These are phyloP conservation scores for Penicillium sp. DNA, from an alignment of 2,329 filamentous ascomycete species.

Conservation along the genomic window DNA sequence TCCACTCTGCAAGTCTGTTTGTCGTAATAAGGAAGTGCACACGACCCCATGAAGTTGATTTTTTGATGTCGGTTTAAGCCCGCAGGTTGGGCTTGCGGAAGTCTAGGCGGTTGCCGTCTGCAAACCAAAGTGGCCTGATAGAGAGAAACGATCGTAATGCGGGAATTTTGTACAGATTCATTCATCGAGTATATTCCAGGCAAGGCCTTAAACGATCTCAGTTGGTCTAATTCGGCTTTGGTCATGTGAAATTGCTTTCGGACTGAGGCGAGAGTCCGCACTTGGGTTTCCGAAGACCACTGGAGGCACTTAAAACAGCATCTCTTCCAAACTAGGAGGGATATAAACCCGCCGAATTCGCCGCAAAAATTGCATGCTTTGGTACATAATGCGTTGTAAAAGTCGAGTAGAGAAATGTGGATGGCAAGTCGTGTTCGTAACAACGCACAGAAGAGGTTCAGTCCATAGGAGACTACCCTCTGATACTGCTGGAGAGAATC, in stretches of 20 bases:
- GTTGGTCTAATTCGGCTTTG: slow-evolving; percentile 8
- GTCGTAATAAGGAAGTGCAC: slow-evolving; percentile 18
- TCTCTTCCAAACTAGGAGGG: slow-evolving; percentile 8
- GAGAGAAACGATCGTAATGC: slow-evolving; percentile 14
- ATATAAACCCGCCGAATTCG: slow-evolving; percentile 14
- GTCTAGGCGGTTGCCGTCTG: slow-evolving; percentile 6
- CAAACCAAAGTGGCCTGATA: slow-evolving; percentile 11
- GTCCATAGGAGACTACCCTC: slow-evolving; percentile 10
- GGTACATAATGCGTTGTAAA: slow-evolving; percentile 15
- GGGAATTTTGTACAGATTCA: slow-evolving; percentile 11
- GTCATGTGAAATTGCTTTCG: slow-evolving; percentile 10
- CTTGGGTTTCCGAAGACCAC: slow-evolving; percentile 11
- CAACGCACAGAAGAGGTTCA: slow-evolving; percentile 18
- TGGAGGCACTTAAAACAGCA: slow-evolving; percentile 16
- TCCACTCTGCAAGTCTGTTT: slow-evolving; percentile 11
- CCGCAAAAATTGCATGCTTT: slow-evolving; percentile 7
- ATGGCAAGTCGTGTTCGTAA: slow-evolving; percentile 15
- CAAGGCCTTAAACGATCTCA: slow-evolving; percentile 13
- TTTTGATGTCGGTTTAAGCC: slow-evolving; percentile 9
- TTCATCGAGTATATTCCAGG: slow-evolving; percentile 17
- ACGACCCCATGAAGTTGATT: slow-evolving; percentile 16
- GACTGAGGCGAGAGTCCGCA: slow-evolving; percentile 14
- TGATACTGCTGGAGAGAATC: slow-evolving; percentile 16
- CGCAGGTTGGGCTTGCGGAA: slow-evolving; percentile 1
- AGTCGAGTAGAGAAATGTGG: slow-evolving; percentile 13